A percentile compares a stretch with the other conserved stretches of the same genome.
Conservation (phyloP, 2,329 filamentous ascomycete species). For the Penicillium decumbens region DNA sequence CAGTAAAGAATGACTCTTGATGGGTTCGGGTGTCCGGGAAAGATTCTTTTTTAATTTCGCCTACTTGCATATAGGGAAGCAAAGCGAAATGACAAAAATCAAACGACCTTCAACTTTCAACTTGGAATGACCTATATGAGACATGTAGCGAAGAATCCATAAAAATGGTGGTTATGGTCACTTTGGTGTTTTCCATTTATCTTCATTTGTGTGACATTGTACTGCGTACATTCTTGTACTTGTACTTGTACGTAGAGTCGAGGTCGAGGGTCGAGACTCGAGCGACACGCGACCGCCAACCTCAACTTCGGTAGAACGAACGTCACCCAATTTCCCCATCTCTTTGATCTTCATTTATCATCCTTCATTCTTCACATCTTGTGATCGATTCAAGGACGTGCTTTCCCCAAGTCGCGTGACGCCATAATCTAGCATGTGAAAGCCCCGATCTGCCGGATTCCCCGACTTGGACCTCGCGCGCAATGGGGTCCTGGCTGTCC, state of each 20-base stretch:
- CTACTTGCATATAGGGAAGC: constrained; percentile 40
- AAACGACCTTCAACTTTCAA: constrained; percentile 27
- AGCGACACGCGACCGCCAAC: too few relatives aligned
- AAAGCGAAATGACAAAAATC: constrained; percentile 39
- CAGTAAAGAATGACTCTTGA: constrained; percentile 39
- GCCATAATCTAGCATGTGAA: constrained; percentile 24
- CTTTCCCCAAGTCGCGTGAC: constrained; percentile 15
- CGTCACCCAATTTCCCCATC: not conserved
- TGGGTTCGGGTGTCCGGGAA: constrained; percentile 36
- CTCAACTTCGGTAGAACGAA: not conserved
- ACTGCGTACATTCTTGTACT: not conserved
- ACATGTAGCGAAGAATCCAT: constrained; percentile 26
- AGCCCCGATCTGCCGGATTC: constrained; percentile 8
- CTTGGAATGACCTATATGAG: constrained; percentile 28
- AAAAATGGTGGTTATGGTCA: constrained; percentile 5
- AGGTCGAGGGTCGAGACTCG: too few relatives aligned
- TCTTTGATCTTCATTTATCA: not conserved
- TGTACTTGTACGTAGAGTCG: not conserved
- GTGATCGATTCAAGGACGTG: not conserved
- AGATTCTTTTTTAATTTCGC: constrained; percentile 39
- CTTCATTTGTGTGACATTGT: too few relatives aligned
- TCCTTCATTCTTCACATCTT: not conserved
- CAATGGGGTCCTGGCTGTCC: constrained; percentile 24
- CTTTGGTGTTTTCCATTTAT: not conserved
- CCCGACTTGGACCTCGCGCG: constrained; percentile 2